Conservation (phyloP, 2,329 filamentous ascomycete genomes). For the Sporothrix protearum region DNA sequence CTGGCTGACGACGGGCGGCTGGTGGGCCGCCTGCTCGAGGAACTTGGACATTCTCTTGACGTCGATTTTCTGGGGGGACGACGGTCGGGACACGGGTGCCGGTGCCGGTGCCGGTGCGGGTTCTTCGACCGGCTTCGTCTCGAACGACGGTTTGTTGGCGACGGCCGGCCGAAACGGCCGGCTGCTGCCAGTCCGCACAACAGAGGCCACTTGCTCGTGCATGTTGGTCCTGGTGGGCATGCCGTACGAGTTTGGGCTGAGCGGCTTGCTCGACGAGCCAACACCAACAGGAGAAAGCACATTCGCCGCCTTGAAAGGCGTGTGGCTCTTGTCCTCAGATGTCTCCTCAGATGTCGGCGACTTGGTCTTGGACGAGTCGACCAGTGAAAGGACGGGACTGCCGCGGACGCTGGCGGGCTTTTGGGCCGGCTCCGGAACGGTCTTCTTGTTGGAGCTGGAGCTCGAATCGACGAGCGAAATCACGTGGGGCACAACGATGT, state of each 20-base stretch:
- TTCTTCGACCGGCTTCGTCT: constrained; percentile 36
- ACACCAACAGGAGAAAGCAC: constrained; percentile 31
- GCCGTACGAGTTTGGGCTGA: constrained; percentile 24
- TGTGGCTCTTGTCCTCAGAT: neutral
- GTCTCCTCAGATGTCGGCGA: neutral
- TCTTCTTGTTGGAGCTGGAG: constrained; percentile 23
- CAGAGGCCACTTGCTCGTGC: constrained; percentile 35
- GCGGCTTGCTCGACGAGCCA: constrained; percentile 31
- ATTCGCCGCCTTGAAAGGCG: neutral
- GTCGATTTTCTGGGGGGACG: constrained; percentile 57
- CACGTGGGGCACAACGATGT: constrained; percentile 24
- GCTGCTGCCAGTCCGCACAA: constrained; percentile 30
- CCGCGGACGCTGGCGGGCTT: constrained; percentile 16
- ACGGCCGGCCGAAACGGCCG: constrained; percentile 30
- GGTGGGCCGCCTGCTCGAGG: constrained; percentile 43
- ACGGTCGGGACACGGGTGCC: constrained; percentile 39
- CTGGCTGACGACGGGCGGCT: constrained; percentile 24
- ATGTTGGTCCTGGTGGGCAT: constrained; percentile 34
- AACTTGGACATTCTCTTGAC: constrained; percentile 59
- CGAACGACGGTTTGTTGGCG: constrained; percentile 30
- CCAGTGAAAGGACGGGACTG: constrained; percentile 24
- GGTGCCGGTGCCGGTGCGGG: neutral
- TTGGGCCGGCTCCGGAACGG: constrained; percentile 23
- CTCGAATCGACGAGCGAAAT: constrained; percentile 33
- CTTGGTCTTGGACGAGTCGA: constrained; percentile 28